phyloP scores from a whole-genome alignment of 23 red algal genomes.

The Gracilaria domingensis region DNA sequence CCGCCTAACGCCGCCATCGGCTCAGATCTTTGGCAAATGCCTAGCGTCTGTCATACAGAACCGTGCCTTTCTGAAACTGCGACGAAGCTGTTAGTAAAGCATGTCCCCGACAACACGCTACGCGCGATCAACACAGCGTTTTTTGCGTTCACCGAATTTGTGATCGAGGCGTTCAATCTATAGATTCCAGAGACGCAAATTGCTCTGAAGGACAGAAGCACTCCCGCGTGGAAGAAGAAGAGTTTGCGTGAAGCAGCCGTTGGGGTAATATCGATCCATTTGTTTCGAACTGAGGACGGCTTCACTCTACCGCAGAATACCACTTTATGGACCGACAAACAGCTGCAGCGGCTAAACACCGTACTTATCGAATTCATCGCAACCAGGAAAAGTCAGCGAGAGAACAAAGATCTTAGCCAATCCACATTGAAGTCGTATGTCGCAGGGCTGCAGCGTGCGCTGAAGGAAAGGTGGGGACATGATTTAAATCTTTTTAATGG shows the following conservation, averaged over 20 bases:
- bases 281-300: not conserved
- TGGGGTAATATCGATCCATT: not conserved
- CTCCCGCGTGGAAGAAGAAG: not conserved
- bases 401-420: not conserved
- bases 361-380: not conserved
- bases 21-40: not conserved
- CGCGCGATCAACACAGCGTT: not conserved
- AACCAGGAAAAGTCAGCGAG: not conserved
- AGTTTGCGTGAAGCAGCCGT: not conserved
- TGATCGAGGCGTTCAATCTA: not conserved
- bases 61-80: not conserved
- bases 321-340: not conserved
- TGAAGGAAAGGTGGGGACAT: not conserved
- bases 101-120: not conserved
- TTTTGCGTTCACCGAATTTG: not conserved
- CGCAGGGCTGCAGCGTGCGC: not conserved
- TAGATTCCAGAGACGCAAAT: not conserved
- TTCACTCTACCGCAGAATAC: not conserved
- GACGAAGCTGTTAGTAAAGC: not conserved
- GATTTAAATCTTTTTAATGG: not conserved
- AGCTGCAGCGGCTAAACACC: not conserved
- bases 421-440: not conserved
- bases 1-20: not conserved
- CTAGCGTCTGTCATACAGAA: not conserved
- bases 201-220: not conserved